A percentile compares a stretch with the other conserved stretches of the same genome.
These are phyloP conservation scores for Strobilomyces echinocephalus DNA, from an alignment of 768 basidiomycete species.

Conservation along the genomic window DNA sequence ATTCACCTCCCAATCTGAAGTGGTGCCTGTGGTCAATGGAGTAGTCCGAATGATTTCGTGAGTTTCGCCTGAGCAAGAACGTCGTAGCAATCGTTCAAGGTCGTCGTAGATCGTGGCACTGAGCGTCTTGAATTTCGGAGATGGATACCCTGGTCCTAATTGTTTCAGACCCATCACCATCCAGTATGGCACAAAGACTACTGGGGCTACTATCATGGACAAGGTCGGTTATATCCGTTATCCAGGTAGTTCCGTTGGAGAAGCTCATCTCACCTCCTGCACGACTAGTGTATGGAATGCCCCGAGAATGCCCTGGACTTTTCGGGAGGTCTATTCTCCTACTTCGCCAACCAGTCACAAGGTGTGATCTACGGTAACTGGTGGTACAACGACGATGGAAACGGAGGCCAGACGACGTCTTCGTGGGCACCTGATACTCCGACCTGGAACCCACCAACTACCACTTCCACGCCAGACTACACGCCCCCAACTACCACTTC, in stretches of 20 bases:
- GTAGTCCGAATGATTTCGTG: constrained; percentile 39
- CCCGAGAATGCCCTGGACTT: constrained; percentile 65
- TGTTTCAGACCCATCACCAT: constrained; percentile 64
- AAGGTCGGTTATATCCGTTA: constrained; percentile 37
- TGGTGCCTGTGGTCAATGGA: constrained; percentile 48
- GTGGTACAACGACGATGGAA: constrained; percentile 43
- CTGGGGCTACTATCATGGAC: constrained; percentile 57
- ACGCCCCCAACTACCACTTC: constrained; percentile 21
- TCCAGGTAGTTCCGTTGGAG: neutral
- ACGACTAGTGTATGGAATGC: constrained; percentile 59
- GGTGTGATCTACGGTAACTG: constrained; percentile 64
- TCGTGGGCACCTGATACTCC: constrained; percentile 11
- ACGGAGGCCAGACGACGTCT: constrained; percentile 11
- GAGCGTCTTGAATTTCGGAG: constrained; percentile 51
- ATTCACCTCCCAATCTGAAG: constrained; percentile 28
- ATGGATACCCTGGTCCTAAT: constrained; percentile 56
- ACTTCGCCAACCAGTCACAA: constrained; percentile 43
- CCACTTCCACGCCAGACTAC: no score
- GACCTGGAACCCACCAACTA: no score
- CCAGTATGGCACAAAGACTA: constrained; percentile 54
- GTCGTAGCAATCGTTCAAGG: constrained; percentile 1
- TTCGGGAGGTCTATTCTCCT: constrained; percentile 58
- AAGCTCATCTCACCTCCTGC: neutral
- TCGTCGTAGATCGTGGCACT: constrained; percentile 48
- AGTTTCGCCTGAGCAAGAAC: constrained; percentile 14